Percentiles rank a stretch among this genome's conserved stretches.
Evolutionary conservation across 257 asterid genomes (phyloP).

Genomic region (Lantana camara): DNA sequence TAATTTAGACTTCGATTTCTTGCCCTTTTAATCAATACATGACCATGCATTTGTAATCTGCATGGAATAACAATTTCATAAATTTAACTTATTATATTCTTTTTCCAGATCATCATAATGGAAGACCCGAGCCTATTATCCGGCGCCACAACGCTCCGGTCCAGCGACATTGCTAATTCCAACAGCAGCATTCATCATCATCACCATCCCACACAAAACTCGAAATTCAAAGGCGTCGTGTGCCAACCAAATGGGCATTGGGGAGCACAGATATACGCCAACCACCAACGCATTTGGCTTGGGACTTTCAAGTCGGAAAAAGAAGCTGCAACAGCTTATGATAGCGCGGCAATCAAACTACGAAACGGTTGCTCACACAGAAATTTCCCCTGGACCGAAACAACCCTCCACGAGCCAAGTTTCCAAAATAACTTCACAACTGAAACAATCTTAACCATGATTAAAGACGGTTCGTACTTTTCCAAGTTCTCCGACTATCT

Average conservation of each 20-base stretch:
- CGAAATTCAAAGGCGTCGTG: slow-evolving; percentile 59
- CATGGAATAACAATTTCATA: no score
- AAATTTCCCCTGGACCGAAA: slow-evolving; percentile 47
- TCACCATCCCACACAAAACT: neutral
- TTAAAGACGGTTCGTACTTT: slow-evolving; percentile 55
- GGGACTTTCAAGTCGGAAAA: slow-evolving; percentile 53
- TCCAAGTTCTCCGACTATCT: slow-evolving; percentile 41
- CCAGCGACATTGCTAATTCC: slow-evolving; percentile 31
- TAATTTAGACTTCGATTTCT: no score
- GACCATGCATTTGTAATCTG: no score
- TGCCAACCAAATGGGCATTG: slow-evolving; percentile 52
- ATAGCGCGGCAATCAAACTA: slow-evolving; percentile 52
- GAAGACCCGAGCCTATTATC: slow-evolving; percentile 35
- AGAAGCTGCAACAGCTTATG: slow-evolving; percentile 67
- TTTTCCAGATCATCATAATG: slow-evolving; percentile 8
- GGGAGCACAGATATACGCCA: slow-evolving; percentile 61
- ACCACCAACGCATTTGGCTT: slow-evolving; percentile 55
- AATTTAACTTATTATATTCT: neutral
- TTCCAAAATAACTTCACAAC: slow-evolving; percentile 48
- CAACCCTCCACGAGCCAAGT: slow-evolving; percentile 37
- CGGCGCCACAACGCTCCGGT: neutral
- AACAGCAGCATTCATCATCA: slow-evolving; percentile 18
- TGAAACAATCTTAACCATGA: slow-evolving; percentile 47
- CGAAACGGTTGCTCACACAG: slow-evolving; percentile 37
- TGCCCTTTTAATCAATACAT: no score